A percentile compares a stretch with the other conserved stretches of the same genome.
These are phyloP conservation scores for Candida nanaspora DNA, from an alignment of 805 yeast species.

Conservation along the genomic window DNA sequence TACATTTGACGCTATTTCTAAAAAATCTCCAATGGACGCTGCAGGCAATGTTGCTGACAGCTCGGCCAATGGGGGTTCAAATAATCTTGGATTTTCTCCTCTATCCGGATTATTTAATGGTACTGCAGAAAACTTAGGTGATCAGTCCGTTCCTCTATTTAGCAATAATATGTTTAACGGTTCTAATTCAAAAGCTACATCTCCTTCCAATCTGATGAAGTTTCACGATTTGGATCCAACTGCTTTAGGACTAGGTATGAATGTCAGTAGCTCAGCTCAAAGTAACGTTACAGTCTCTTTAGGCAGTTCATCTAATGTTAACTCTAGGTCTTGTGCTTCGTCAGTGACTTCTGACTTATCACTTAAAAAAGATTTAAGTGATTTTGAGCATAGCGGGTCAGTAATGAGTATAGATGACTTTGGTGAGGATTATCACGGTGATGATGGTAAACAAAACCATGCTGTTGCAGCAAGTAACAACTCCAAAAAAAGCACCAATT, in stretches of 20 bases:
- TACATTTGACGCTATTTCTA: background rate
- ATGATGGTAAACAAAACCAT: no score
- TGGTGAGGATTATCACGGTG: background rate
- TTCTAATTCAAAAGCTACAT: background rate
- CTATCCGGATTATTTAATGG: conserved; percentile 15
- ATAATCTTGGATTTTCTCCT: conserved; percentile 7
- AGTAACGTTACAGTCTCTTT: background rate
- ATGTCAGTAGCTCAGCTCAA: background rate
- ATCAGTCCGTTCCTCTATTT: background rate
- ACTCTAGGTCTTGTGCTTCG: conserved; percentile 8
- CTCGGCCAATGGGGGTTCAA: no score
- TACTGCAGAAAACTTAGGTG: conserved; percentile 5
- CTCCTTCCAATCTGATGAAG: background rate
- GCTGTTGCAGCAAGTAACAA: no score
- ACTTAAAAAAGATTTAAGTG: conserved; percentile 11
- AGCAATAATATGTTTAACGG: background rate
- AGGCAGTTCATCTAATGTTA: background rate
- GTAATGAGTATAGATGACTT: conserved; percentile 7
- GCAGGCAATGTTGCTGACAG: no score
- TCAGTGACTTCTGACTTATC: conserved; percentile 15
- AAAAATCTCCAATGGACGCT: no score
- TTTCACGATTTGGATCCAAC: background rate
- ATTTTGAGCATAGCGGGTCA: conserved; percentile 18
- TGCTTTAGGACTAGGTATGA: background rate
- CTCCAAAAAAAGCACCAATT: background rate